Percentiles rank a stretch among this genome's conserved stretches.
Conservation (phyloP, 2,329 filamentous ascomycete genomes). For the Phialophora macrospora region DNA sequence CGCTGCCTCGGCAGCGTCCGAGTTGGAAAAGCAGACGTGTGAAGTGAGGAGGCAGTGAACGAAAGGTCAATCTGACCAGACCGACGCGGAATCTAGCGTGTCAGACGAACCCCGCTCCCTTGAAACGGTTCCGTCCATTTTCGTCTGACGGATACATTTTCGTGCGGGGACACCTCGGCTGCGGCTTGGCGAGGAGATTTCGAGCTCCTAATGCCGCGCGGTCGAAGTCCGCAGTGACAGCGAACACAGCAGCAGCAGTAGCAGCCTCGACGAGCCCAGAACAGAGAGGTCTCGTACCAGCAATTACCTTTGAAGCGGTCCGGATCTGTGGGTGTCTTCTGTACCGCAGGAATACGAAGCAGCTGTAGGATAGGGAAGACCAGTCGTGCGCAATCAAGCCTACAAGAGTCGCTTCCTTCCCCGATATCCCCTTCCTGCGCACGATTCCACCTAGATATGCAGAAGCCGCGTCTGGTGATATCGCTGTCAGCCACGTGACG, state of each 20-base stretch:
- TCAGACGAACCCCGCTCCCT: background rate
- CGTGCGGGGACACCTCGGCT: slow-evolving; percentile 10
- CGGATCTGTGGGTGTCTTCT: background rate
- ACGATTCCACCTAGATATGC: background rate
- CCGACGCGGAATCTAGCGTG: background rate
- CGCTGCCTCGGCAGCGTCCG: background rate
- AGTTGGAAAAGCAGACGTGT: background rate
- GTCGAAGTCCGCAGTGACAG: background rate
- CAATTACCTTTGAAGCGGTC: background rate
- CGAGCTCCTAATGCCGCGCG: slow-evolving; percentile 3
- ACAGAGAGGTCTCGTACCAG: background rate
- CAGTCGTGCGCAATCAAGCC: background rate
- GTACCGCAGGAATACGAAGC: background rate
- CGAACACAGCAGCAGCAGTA: background rate
- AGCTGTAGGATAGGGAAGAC: background rate
- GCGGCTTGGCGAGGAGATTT: slow-evolving; percentile 5
- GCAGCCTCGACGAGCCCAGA: background rate
- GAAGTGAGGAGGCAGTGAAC: background rate
- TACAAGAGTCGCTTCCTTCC: slow-evolving; percentile 14
- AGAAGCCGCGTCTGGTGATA: slow-evolving; percentile 10
- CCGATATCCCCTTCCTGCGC: slow-evolving; percentile 25
- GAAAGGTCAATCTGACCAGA: background rate
- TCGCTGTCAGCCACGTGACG: slow-evolving; percentile 20
- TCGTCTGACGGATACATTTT: background rate
- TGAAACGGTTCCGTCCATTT: rapidly evolving